Conservation (phyloP, 2,329 filamentous ascomycete species). For the Aspergillus japonicus region DNA sequence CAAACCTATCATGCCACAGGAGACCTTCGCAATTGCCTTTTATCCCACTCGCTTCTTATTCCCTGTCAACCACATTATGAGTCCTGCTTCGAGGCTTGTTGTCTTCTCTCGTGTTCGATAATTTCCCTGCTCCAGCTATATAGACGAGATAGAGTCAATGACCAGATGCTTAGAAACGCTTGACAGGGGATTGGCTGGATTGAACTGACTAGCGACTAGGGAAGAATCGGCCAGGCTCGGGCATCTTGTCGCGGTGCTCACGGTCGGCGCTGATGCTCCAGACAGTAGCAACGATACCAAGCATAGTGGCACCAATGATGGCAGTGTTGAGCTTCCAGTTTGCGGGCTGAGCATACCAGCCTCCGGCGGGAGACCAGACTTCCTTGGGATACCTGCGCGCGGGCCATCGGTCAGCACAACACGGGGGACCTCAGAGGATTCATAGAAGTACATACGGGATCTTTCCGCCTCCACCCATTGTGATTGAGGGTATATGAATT, state of each 20-base stretch:
- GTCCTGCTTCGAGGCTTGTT: constrained; percentile 45
- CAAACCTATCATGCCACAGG: constrained; percentile 28
- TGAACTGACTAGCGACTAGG: constrained; percentile 75
- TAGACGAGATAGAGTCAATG: constrained; percentile 17
- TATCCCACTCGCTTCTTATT: constrained; percentile 9
- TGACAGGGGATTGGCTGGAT: constrained; percentile 6
- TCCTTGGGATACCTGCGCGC: constrained; percentile 84
- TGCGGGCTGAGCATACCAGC: constrained; percentile 91
- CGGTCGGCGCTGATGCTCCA: constrained; percentile 73
- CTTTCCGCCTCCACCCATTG: constrained; percentile 75
- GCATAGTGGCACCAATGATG: constrained; percentile 66
- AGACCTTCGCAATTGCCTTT: constrained; percentile 19
- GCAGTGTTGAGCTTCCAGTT: constrained; percentile 96
- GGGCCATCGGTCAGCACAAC: constrained; percentile 25
- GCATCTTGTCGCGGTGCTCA: constrained; percentile 72
- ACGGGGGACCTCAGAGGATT: constrained; percentile 14
- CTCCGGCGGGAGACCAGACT: constrained; percentile 97
- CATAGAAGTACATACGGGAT: constrained; percentile 61
- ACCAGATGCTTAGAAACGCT: constrained; percentile 2
- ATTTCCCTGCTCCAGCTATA: constrained; percentile 70
- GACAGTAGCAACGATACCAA: constrained; percentile 65
- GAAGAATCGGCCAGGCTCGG: constrained; percentile 73
- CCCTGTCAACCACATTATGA: constrained; percentile 29
- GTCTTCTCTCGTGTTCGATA: constrained; percentile 62
- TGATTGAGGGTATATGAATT: constrained; percentile 29